A percentile compares a stretch with the other conserved stretches of the same genome.
These are phyloP conservation scores for Fusarium redolens DNA, from an alignment of 2,329 filamentous ascomycete genomes.

Conservation along the genomic window DNA sequence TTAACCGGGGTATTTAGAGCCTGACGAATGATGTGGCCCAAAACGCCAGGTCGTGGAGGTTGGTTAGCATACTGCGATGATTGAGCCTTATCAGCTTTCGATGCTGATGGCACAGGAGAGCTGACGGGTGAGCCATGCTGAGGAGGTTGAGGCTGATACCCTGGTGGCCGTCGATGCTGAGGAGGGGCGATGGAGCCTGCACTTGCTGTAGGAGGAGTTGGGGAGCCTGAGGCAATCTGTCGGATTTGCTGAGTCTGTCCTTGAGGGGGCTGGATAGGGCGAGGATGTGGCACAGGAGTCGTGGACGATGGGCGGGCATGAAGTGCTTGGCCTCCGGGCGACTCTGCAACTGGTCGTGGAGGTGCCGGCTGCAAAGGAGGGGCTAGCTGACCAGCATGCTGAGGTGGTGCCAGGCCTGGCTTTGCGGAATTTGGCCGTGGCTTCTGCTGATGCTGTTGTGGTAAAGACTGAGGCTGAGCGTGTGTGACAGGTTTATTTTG, in stretches of 20 bases:
- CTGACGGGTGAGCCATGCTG: constrained; percentile 44
- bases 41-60: constrained; percentile 52
- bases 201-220: constrained; percentile 40
- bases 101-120: constrained; percentile 41
- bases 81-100: constrained; percentile 44
- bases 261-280: constrained; percentile 49
- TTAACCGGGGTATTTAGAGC: constrained; percentile 50
- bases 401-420: constrained; percentile 50
- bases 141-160: constrained; percentile 45
- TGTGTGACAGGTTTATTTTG: constrained; percentile 34
- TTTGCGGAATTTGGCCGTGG: constrained; percentile 43
- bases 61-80: constrained; percentile 48
- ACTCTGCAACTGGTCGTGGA: constrained; percentile 40
- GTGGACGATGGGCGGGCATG: constrained; percentile 48
- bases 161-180: constrained; percentile 51
- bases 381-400: constrained; percentile 50
- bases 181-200: constrained; percentile 41
- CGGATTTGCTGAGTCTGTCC: constrained; percentile 43
- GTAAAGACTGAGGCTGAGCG: constrained; percentile 31
- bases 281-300: constrained; percentile 51
- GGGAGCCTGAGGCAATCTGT: constrained; percentile 49
- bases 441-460: constrained; percentile 39
- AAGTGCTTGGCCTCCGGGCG: constrained; percentile 35
- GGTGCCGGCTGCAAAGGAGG: constrained; percentile 52
- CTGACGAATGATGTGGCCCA: constrained; percentile 57